Evolutionary conservation across 495 filamentous ascomycete genomes (phyloP), one percentile per base, ranked within the genome.

Genomic region (Podospora didyma): DNA sequence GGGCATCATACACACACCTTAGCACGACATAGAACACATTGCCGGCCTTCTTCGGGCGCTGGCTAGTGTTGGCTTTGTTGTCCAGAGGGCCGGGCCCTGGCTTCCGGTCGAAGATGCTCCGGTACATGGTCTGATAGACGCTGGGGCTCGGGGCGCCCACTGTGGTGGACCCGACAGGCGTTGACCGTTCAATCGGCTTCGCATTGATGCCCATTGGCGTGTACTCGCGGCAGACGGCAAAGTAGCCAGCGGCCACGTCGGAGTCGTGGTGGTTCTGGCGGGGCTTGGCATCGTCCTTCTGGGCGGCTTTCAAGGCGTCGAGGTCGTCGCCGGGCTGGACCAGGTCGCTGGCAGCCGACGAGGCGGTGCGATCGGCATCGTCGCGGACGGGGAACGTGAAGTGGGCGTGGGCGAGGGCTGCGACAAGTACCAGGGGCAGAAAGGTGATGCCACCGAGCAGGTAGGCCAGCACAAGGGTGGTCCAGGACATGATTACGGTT

Each of bases 61-160:
- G 89, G 55, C 80, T 79, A 55, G 57, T 67, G 46, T 61, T 63
- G 45, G 69, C 74, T 60, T 75, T 75, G 48, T 73, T 73, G 53
- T 80, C 78, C 12, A 79, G 51, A 5, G 79, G 79, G 7, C 73
- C 75, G 2, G 80, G 69, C 1, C 61, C 71, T 56, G 80, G 75
- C 62, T 89, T 93, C 48, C 94, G 82, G 59, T 97, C 93, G 66
- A 98, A 98, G 46, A 98, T 83, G 70, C 89, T 95, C 62, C 92
- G 78, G 69, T 97, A 97, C 94, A 98, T 96, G 68, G 87, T 85
- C 79, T 97, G 95, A 65, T 97, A 97, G 24, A 98, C 92, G 63
- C 90, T 95, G 39, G 88, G 90, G 67, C 90, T 95, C 58, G 90
- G 89, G 10, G 86, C 72, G 26, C 84, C 83, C 6, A 82, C 75